A percentile compares a stretch with the other conserved stretches of the same genome.
Conservation (phyloP, 257 asterid species). For the Solanum pennellii region DNA sequence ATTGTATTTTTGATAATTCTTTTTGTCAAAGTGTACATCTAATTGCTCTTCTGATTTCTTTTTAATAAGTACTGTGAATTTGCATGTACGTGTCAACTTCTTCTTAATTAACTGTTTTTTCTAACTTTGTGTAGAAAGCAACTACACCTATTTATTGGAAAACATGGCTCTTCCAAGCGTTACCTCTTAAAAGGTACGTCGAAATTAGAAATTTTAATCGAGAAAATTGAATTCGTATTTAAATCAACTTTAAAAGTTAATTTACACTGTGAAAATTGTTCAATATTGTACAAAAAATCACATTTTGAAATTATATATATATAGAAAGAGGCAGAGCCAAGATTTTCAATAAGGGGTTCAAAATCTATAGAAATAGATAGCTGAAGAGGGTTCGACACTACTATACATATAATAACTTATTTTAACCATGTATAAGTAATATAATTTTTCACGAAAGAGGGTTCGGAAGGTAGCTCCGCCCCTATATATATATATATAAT, state of each 20-base stretch:
- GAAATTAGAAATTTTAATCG: not conserved
- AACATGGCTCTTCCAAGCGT: not conserved
- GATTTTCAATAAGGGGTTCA: no score
- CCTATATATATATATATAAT: no score
- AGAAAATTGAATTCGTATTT: not conserved
- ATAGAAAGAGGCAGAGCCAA: no score
- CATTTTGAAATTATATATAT: not conserved
- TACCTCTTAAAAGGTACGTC: not conserved
- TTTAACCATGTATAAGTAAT: no score
- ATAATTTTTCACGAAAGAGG: no score
- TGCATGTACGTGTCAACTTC: conserved; percentile 1
- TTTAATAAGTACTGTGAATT: not conserved
- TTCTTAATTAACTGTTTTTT: not conserved
- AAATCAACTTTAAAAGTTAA: not conserved
- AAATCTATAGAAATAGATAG: no score
- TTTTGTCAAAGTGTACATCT: not conserved
- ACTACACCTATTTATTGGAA: not conserved
- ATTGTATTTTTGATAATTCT: not conserved
- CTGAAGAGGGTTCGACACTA: no score
- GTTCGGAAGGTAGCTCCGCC: no score
- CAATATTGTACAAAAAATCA: not conserved
- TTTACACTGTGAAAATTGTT: not conserved
- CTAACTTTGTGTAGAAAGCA: not conserved
- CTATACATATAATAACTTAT: no score
- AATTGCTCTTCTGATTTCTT: not conserved